Evolutionary conservation across 192 early-diverging fungal genomes (phyloP), one percentile per base, ranked within the genome.

Genomic region (Glomus cerebriforme): DNA sequence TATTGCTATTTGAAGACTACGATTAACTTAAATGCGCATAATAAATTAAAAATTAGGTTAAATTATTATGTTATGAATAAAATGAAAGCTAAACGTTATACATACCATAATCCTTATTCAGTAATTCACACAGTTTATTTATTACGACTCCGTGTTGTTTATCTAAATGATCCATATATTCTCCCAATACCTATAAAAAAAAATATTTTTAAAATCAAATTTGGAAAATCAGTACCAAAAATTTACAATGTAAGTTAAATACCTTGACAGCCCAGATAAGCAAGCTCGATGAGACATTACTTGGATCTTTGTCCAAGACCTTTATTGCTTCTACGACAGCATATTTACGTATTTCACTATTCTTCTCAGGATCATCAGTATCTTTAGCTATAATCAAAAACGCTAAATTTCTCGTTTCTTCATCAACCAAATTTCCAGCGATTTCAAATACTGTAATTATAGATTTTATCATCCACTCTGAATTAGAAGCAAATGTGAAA

Each of bases 391-490:
- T 43, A 59, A 76, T 63, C 59, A 35, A 26, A 37, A 76, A 59
- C 22, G 10, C 35, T 6, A 19, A 27, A 63, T 76, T 29, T 27
- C 24, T 22, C 3, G 47, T 24, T 9, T 59, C 9, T 27, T 63
- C 32, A n/a, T 64, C 32, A 17, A 76, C 17, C 17, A 76, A 63
- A 76, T 76, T n/a, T 17, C 34, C 59, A 26, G 74, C 74, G 7
- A 63, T 22, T 6, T 39, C 59, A 63, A 63, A 64, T 24, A 34
- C 31, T 45, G 34, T 63, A 27, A 76, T 43, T 19, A 76, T 26
- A 1, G 74, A 63, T 31, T 59, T 64, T 39, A 77, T 22, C 26
- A 77, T n/a, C 75, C 75, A 77, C 8, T 66, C 63, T 39, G 75
- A 47, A 47, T 32, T 49, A 34, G 31, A 6, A 77, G n/a, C 9